Base-by-base conservation (phyloP, 208 protist species). In the Novymonas esmeraldas region DNA sequence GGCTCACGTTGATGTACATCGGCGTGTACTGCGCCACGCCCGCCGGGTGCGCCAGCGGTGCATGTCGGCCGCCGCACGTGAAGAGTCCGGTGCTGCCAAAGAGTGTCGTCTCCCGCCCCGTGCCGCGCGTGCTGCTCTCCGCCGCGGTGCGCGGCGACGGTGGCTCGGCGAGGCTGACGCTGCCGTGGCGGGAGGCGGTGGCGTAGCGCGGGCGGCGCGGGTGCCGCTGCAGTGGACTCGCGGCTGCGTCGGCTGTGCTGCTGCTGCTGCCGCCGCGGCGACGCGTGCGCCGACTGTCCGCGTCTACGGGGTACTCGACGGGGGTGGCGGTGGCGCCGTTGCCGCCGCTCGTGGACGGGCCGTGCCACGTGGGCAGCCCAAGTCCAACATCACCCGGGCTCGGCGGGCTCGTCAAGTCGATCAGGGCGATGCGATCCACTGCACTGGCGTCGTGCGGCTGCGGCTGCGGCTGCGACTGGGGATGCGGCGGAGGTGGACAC, bases 301-400 rank as follows among this genome's bases (percentile, higher is more conserved):
- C n/a, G n/a, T n/a, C n/a, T n/a, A n/a, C n/a, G n/a, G n/a, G n/a
- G n/a, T 41, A 41, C 36, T 11, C 36, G 5, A 11, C 11, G 36
- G 36, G 36, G 36, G 36, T 41, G 36, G 36, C 11, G 7, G 11
- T 41, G 7, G 36, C 36, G 36, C 7, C 7, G 36, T 11, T 41
- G 36, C 36, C 24, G 51, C 31, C 34, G 51, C n/a, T 14, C 10
- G 33, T 33, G 5, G 56, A 61, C 22, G 11, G 39, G 56, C 34
- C n/a, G 14, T 29, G 6, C 7, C 46, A 39, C 0, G 20, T 41
- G 31, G 33, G 41, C 22, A 50, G 29, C 5, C 28, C 70, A 6
- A 76, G 70, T 0, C 56, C 54, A 20, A 68, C n/a, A 18, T 76
- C 63, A 38, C 52, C 57, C 14, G 70, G 70, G 39, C 70, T 76